These are phyloP conservation scores for Macrophomina pseudophaseolina DNA, from an alignment of 2,329 filamentous ascomycete genomes.

Conservation along the genomic window DNA sequence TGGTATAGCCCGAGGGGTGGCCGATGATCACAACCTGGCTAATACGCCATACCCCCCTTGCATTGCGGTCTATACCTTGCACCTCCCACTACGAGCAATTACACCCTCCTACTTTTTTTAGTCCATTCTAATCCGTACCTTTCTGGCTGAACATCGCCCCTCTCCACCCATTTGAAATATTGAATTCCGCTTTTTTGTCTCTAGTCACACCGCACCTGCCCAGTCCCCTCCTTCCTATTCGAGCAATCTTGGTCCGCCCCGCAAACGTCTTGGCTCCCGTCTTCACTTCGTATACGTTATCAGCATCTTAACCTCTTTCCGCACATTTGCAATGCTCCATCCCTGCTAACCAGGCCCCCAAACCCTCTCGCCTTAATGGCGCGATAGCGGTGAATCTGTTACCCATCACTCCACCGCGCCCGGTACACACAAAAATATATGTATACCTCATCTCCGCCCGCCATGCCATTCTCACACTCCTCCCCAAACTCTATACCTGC, in stretches of 20 bases:
- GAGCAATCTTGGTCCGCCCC: slow-evolving; percentile 17
- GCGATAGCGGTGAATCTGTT: slow-evolving; percentile 4
- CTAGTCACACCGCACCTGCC: neutral
- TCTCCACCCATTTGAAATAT: neutral
- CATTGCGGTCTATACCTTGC: neutral
- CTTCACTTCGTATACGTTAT: slow-evolving; percentile 11
- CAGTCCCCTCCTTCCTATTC: neutral
- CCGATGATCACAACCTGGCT: neutral
- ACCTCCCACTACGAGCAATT: neutral
- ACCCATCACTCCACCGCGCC: neutral
- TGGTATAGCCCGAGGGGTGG: neutral
- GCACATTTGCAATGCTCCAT: neutral
- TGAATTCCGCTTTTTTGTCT: neutral
- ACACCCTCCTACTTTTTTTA: neutral
- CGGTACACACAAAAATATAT: neutral
- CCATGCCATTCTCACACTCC: neutral
- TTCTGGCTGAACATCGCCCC: neutral
- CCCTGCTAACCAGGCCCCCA: neutral
- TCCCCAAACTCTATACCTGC: neutral
- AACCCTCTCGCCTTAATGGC: neutral
- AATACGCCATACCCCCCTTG: neutral
- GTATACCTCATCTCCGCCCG: neutral
- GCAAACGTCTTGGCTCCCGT: slow-evolving; percentile 4
- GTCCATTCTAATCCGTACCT: neutral
- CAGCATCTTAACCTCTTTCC: neutral